Evolutionary conservation across 2,329 filamentous ascomycete species (phyloP), one percentile per base, ranked within the genome.

Genomic region (Truncatella angustata): DNA sequence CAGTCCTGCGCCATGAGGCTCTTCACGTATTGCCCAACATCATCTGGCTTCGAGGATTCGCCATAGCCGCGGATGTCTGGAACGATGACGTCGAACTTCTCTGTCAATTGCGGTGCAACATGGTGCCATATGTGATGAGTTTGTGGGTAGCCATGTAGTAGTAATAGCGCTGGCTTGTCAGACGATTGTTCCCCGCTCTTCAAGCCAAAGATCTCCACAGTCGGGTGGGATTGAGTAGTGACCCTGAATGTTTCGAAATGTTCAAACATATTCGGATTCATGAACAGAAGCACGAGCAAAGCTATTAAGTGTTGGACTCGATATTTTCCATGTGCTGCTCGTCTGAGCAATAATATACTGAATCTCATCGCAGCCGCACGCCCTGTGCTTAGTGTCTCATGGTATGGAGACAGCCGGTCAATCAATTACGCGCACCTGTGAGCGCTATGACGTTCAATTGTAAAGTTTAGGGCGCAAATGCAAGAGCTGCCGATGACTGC

Each of bases 81-180:
- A 3, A 74, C 60, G 3, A 81, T 59, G 4, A 80, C 56, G 0
- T 67, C 74, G 66, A 72, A 80, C 2, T 57, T 57, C 11, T 62
- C 57, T 0, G 63, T 58, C 1, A 81, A 68, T 20, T 64, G 60
- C 1, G 70, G 69, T 0, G 71, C 67, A 1, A 81, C 63, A 5
- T 63, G 62, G 60, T 81, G 76, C 79, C 79, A 81, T 16, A 80
- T 80, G 54, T 75, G 73, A 16, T 71, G 68, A 4, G 70, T 80
- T 59, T 81, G 77, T 0, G 78, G 79, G 56, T 76, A 81, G 32
- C 78, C 78, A 50, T 81, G 78, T 5, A 81, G 63, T 6, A 81
- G 66, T 12, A 75, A 66, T 5, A 81, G 67, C 1, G 75, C 69
- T 0, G 72, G 75, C 2, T 65, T 61, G 3, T 61, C 49, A 0